Percentiles rank a stretch among this genome's conserved stretches.
These are phyloP conservation scores for Fusarium sambucinum DNA, from an alignment of 2,329 filamentous ascomycete genomes.

Conservation along the genomic window DNA sequence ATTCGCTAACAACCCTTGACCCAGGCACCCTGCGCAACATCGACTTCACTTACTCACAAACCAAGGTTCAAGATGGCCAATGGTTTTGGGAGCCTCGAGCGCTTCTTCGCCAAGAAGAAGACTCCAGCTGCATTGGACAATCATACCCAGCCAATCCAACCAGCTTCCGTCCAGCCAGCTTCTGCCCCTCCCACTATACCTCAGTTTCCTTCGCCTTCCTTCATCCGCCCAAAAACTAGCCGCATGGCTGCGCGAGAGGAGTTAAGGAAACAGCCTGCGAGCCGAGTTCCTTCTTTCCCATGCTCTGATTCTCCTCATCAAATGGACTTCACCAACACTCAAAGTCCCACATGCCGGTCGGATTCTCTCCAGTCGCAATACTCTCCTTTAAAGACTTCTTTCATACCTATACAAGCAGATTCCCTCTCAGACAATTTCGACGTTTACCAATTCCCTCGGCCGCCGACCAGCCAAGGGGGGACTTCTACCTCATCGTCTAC, in stretches of 20 bases:
- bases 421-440: slow-evolving; percentile 49
- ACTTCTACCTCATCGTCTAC: slow-evolving; percentile 43
- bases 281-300: slow-evolving; percentile 49
- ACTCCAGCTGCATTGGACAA: slow-evolving; percentile 44
- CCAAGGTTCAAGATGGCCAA: slow-evolving; percentile 58
- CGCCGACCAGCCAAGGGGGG: slow-evolving; percentile 48
- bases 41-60: slow-evolving; percentile 36
- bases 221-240: slow-evolving; percentile 66
- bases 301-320: slow-evolving; percentile 36
- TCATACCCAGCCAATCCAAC: slow-evolving; percentile 35
- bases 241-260: slow-evolving; percentile 70
- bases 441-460: slow-evolving; percentile 56
- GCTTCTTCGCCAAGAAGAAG: slow-evolving; percentile 63
- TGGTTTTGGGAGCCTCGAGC: slow-evolving; percentile 64
- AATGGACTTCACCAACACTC: slow-evolving; percentile 26
- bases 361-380: slow-evolving; percentile 33
- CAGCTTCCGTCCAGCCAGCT: slow-evolving; percentile 21
- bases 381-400: slow-evolving; percentile 46
- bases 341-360: slow-evolving; percentile 24
- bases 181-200: slow-evolving; percentile 47
- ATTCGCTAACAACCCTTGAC: slow-evolving; percentile 43
- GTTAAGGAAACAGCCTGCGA: slow-evolving; percentile 48
- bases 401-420: slow-evolving; percentile 42
- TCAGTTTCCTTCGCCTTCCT: slow-evolving; percentile 65
- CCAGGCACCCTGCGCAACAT: slow-evolving; percentile 44